phyloP scores from a whole-genome alignment of 257 asterid genomes.

The Solanum chiquidenum region DNA sequence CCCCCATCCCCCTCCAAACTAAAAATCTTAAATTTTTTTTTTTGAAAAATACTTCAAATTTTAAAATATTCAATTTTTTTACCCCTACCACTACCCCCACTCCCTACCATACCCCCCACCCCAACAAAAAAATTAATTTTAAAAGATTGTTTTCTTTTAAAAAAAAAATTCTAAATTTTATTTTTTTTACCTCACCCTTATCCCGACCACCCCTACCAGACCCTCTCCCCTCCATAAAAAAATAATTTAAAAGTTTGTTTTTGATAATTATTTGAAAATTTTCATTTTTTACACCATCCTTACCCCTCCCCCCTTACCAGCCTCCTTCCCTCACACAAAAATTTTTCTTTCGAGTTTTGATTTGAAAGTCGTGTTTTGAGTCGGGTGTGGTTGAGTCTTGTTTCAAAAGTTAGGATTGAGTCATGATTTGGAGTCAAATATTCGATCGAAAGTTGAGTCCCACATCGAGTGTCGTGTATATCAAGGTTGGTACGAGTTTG shows the following conservation, averaged over 20 bases:
- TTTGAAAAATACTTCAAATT: no score
- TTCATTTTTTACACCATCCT: background rate
- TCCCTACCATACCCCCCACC: no score
- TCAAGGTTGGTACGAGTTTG: background rate
- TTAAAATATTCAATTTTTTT: no score
- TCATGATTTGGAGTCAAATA: background rate
- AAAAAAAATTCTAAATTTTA: no score
- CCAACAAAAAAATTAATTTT: no score
- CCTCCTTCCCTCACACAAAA: rapidly evolving
- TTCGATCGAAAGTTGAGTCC: background rate
- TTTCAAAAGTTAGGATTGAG: no score
- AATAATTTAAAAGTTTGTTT: no score
- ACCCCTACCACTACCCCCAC: background rate
- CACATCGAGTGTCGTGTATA: background rate
- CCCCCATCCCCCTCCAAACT: background rate
- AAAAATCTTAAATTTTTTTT: no score
- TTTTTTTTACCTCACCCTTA: background rate
- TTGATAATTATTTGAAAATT: no score
- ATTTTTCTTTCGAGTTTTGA: no score
- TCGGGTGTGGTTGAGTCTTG: background rate
- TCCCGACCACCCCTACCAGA: background rate
- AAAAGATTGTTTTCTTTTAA: no score
- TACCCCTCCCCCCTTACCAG: background rate
- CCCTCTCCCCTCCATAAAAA: background rate
- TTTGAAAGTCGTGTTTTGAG: background rate